Percentiles rank a stretch among this genome's conserved stretches.
Evolutionary conservation across 768 basidiomycete species (phyloP).

Genomic region (Hygrocybe punicea): DNA sequence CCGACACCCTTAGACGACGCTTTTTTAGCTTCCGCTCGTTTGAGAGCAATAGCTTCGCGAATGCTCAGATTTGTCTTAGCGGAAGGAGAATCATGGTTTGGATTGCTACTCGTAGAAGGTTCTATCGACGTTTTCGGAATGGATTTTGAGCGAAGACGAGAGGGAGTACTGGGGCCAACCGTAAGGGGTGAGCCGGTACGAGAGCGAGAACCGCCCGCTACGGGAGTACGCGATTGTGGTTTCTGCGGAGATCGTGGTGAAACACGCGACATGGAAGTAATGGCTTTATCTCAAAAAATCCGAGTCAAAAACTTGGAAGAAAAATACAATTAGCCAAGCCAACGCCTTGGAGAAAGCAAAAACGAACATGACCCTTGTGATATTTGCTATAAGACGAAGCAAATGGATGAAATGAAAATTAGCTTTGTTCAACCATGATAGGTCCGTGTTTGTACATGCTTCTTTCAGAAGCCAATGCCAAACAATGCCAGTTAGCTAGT

Average conservation of each 20-base stretch:
- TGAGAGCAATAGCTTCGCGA: constrained; percentile 76
- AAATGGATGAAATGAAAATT: background rate
- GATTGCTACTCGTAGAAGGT: constrained; percentile 24
- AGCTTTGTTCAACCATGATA: too few relatives aligned
- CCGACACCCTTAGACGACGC: constrained; percentile 31
- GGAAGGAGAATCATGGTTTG: constrained; percentile 18
- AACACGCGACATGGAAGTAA: constrained; percentile 1
- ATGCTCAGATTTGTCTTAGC: constrained; percentile 47
- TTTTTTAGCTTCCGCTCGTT: constrained; percentile 76
- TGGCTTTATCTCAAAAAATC: background rate
- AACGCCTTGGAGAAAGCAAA: background rate
- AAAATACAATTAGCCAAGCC: too few relatives aligned
- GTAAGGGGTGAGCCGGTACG: background rate
- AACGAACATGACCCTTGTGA: background rate
- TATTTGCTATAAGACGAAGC: too few relatives aligned
- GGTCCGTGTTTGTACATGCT: background rate
- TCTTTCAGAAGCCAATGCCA: background rate
- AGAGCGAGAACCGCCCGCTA: background rate
- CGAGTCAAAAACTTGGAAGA: background rate
- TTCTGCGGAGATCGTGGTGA: background rate
- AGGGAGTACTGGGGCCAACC: background rate
- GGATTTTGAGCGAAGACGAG: constrained; percentile 20
- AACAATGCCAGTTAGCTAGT: too few relatives aligned
- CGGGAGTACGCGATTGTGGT: background rate
- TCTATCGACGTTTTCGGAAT: constrained; percentile 23